Base-by-base conservation (phyloP, 2,329 filamentous ascomycete species). In the Exophiala aquamarina region DNA sequence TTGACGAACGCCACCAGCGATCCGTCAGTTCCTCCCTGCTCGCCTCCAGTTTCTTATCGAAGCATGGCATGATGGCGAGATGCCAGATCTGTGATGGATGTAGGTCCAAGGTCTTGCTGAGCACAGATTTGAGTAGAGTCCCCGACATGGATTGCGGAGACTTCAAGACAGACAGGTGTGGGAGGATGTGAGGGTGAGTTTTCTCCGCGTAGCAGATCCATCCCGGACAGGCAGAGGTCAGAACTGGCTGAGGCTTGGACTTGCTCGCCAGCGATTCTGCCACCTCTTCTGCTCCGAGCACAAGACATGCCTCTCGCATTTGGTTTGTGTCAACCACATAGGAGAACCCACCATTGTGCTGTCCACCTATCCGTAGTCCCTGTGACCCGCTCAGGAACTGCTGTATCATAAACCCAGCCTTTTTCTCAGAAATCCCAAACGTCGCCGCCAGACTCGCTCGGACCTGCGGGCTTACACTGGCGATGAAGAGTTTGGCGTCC, bases 141-240 rank as follows among this genome's bases (percentile, higher is more conserved):
- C 93, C 93, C 55, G 88, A 86, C 42, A 98, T 71, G 19, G 93
- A 92, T 68, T 98, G 93, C 11, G 93, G 92, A 4, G 91, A 96
- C 67, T 97, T 98, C 54, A 97, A 77, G 40, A 82, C 82, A 48
- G 91, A 96, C 44, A 98, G 76, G 66, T 98, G 90, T 20, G 90
- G 89, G 40, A 98, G 77, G 45, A 97, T 83, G 62, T 96, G 86
- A 2, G 93, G 90, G 63, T 98, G 93, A 45, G 92, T 97, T 72
- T 98, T 97, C 67, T 98, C 93, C 19, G 92, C 92, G 63, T 98
- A 98, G 70, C 93, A 98, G 46, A 98, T 92, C 91, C 94, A 98
- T 6, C 93, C 93, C 1, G 93, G 93, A 66, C 93, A 98, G 15
- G 89, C 89, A 3, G 91, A 91, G 7, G 91, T 89, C 34, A 98